Evolutionary conservation across 2,329 filamentous ascomycete species (phyloP).

Genomic region (Trematosphaeria pertusa): DNA sequence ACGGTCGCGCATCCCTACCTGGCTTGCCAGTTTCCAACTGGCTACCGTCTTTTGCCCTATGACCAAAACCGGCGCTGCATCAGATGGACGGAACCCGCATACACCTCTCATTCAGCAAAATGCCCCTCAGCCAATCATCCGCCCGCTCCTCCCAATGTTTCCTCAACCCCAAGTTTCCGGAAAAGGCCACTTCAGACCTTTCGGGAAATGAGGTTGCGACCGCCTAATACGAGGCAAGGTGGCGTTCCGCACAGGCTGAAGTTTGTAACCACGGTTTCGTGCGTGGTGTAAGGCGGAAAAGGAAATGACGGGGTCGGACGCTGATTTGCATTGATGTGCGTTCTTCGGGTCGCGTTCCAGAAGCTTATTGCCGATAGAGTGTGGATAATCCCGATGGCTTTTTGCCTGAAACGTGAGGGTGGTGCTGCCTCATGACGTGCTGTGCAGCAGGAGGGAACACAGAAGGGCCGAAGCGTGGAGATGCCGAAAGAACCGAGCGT

Average conservation of each 20-base stretch:
- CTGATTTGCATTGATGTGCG: slow-evolving; percentile 14
- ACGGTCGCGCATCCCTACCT: slow-evolving; percentile 15
- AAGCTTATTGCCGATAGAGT: slow-evolving; percentile 18
- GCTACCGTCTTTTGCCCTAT: slow-evolving; percentile 3
- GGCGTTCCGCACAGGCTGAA: slow-evolving; percentile 16
- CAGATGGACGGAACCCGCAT: slow-evolving; percentile 17
- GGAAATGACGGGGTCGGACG: slow-evolving; percentile 1
- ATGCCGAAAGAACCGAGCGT: neutral
- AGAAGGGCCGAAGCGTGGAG: neutral
- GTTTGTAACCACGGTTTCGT: slow-evolving; percentile 4
- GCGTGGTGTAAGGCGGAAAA: neutral
- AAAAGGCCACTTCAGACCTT: neutral
- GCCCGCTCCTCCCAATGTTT: neutral
- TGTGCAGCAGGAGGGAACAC: neutral
- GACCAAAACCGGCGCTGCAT: slow-evolving; percentile 14
- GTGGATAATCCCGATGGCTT: slow-evolving; percentile 7
- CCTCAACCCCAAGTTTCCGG: neutral
- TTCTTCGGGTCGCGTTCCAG: slow-evolving; percentile 14
- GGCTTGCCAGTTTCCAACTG: slow-evolving; percentile 1
- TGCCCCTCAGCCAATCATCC: neutral
- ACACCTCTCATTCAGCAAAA: slow-evolving; percentile 11
- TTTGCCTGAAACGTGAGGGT: slow-evolving; percentile 20
- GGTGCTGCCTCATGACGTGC: slow-evolving; percentile 5
- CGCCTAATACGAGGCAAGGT: slow-evolving; percentile 1
- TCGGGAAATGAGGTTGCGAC: neutral